Evolutionary conservation across 2,329 filamentous ascomycete genomes (phyloP).

Genomic region (Claviceps maximensis): DNA sequence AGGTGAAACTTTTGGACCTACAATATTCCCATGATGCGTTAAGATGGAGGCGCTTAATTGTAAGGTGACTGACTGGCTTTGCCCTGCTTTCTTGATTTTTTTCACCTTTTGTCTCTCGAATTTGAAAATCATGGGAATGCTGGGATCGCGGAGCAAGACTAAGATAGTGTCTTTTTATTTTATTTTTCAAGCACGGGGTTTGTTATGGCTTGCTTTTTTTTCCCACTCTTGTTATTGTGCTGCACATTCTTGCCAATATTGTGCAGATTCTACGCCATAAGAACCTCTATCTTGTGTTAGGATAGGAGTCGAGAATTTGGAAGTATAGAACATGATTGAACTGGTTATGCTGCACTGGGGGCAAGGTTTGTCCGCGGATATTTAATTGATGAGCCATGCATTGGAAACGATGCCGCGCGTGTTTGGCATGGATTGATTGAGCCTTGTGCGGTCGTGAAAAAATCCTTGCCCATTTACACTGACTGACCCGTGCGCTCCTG

Average conservation of each 20-base stretch:
- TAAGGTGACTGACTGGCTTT: background rate
- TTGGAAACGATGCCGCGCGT: background rate
- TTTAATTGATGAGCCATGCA: no score
- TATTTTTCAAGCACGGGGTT: background rate
- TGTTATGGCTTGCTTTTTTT: background rate
- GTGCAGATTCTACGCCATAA: background rate
- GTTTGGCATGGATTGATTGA: background rate
- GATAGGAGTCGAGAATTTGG: background rate
- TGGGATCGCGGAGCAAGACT: background rate
- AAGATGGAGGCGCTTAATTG: background rate
- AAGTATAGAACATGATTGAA: background rate
- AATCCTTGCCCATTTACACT: no score
- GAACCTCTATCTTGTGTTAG: background rate
- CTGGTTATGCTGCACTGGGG: background rate
- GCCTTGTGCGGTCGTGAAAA: background rate
- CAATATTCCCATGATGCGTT: slow-evolving; percentile 6
- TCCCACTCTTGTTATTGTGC: background rate
- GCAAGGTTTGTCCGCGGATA: no score
- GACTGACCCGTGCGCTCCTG: no score
- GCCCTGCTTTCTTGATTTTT: background rate
- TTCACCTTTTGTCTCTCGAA: background rate
- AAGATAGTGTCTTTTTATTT: background rate
- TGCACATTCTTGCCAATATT: slow-evolving; percentile 1
- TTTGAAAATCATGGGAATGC: background rate
- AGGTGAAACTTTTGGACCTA: slow-evolving; percentile 39